A percentile compares a stretch with the other conserved stretches of the same genome.
Evolutionary conservation across 805 yeast species (phyloP).

Genomic region (Metschnikowia vanudenii): DNA sequence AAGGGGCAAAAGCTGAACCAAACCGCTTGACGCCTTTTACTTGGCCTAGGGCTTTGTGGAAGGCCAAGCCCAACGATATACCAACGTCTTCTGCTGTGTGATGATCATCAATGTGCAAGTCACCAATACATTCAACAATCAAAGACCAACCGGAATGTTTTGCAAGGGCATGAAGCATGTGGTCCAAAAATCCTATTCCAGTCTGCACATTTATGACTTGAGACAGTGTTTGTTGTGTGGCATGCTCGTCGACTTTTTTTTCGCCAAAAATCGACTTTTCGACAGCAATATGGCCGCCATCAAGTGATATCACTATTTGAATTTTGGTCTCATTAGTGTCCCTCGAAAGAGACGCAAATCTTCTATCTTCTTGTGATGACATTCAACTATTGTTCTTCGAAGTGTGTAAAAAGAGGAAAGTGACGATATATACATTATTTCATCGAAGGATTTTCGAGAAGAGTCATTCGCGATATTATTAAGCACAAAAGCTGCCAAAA

Average conservation of each 20-base stretch:
- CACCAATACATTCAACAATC: conserved; percentile 87
- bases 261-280: conserved; percentile 53
- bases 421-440: no score
- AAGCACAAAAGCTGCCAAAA: not conserved
- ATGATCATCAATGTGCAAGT: conserved; percentile 94
- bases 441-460: not conserved
- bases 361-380: conserved; percentile 2
- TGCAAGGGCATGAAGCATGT: conserved; percentile 95
- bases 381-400: not conserved
- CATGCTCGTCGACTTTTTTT: conserved; percentile 37
- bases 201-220: conserved; percentile 82
- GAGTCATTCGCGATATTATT: conserved; percentile 3
- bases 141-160: conserved; percentile 97
- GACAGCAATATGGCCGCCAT: conserved; percentile 77
- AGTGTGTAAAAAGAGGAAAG: not conserved
- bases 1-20: conserved; percentile 91
- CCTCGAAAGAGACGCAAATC: conserved; percentile 55
- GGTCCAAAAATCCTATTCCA: conserved; percentile 94
- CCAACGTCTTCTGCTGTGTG: conserved; percentile 96
- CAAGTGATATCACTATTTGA: conserved; percentile 77
- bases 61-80: conserved; percentile 85
- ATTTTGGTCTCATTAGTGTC: conserved; percentile 92
- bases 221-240: conserved; percentile 64
- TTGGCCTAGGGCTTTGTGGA: conserved; percentile 85
- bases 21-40: conserved; percentile 90